Evolutionary conservation across 192 early-diverging fungal genomes (phyloP), one percentile per base, ranked within the genome.

Genomic region (Coemansia sp.): DNA sequence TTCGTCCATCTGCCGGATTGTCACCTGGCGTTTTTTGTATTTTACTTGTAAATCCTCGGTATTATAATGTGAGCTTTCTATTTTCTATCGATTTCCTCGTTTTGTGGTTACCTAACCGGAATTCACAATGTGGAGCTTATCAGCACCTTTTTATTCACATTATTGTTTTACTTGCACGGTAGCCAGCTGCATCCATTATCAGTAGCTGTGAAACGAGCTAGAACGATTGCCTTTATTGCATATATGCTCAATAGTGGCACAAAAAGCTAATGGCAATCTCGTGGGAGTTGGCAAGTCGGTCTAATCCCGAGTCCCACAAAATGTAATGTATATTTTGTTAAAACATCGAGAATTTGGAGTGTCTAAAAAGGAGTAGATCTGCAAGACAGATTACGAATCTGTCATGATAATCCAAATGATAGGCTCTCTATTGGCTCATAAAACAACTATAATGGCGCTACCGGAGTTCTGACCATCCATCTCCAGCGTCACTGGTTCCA

Each of bases 401-500:
- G 11, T 2, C 41, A 3, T 8, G 32, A 7, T 8, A 6, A 35
- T 35, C 32, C 32, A 8, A 35, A 21, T 21, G 21, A 21, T 21
- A 21, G 21, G 21, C 32, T 0, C 6, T 35, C 32, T 35, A 35
- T 35, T 35, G 32, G 32, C 32, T 35, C 32, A 35, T 35, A 8
- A 35, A 35, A 35, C 32, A 35, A 35, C 32, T 35, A 35, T 35
- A 35, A 1, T 6, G 8, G 7, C 7, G 32, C 14, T 45, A 45
- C 41, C 41, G 41, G 49, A 50, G 49, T 19, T 21, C 8, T 25
- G 62, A 56, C 70, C 70, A 72, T 17, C 19, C 37, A 15, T 48
- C 59, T 4, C 60, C 60, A 22, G 48, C 68, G 27, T 63, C 64
- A 17, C 64, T 66, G 5, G 74, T 70, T 11, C 67, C 74, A 12